A percentile compares a stretch with the other conserved stretches of the same genome.
phyloP scores from a whole-genome alignment of 768 basidiomycete genomes.

The Rubroboletus pulcherrimus region DNA sequence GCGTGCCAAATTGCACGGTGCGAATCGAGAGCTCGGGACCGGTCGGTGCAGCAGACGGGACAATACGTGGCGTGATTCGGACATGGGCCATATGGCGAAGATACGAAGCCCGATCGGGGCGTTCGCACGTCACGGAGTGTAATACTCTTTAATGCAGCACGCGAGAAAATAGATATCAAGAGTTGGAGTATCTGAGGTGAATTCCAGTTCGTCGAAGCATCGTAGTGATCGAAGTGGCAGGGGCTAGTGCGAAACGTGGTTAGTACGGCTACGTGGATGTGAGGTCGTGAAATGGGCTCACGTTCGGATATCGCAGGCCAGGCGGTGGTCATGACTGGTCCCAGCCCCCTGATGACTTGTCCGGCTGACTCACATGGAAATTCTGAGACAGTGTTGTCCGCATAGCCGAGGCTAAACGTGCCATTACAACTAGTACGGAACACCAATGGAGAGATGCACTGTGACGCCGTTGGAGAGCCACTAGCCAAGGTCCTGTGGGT shows the following conservation, averaged over 20 bases:
- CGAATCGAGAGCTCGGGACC: slow-evolving; percentile 38
- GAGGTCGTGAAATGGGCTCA: slow-evolving; percentile 18
- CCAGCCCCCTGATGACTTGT: too few relatives aligned
- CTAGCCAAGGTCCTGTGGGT: slow-evolving; percentile 28
- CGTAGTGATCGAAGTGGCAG: slow-evolving; percentile 39
- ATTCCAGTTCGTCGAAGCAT: slow-evolving; percentile 38
- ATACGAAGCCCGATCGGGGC: slow-evolving; percentile 38
- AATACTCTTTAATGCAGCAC: slow-evolving; percentile 38
- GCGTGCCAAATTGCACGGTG: slow-evolving; percentile 40
- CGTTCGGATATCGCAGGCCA: slow-evolving; percentile 37
- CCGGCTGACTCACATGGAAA: slow-evolving; percentile 39
- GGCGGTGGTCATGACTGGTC: too few relatives aligned
- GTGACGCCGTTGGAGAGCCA: slow-evolving; percentile 39
- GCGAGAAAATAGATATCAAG: slow-evolving; percentile 42
- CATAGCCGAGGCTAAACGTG: slow-evolving; percentile 36
- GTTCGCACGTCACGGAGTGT: slow-evolving; percentile 36
- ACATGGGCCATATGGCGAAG: slow-evolving; percentile 40
- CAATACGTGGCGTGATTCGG: slow-evolving; percentile 34
- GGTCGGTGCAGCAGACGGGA: slow-evolving; percentile 22
- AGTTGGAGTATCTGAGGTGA: slow-evolving; percentile 42
- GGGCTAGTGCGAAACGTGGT: slow-evolving; percentile 31
- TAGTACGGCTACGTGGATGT: background rate
- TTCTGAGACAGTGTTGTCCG: slow-evolving; percentile 32
- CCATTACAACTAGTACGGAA: slow-evolving; percentile 8
- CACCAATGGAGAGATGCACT: slow-evolving; percentile 20